Evolutionary conservation across 495 filamentous ascomycete genomes (phyloP).

Genomic region (Daldinia caldariorum): DNA sequence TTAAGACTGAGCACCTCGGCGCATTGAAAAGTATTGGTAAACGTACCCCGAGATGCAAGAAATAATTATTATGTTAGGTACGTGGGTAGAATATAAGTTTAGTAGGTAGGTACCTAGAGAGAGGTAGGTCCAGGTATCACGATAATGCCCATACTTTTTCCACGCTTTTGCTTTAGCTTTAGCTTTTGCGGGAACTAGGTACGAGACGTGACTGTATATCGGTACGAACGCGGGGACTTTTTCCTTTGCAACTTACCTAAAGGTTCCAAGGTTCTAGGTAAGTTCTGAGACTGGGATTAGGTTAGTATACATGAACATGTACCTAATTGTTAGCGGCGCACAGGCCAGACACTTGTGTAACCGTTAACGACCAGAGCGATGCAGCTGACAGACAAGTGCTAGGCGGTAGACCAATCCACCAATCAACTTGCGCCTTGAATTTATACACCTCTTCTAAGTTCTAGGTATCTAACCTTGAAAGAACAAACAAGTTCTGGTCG

Average conservation of each 20-base stretch:
- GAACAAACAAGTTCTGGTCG: background rate
- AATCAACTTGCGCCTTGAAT: conserved; percentile 4
- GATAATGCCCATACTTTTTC: conserved; percentile 8
- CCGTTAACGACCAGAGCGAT: too few relatives aligned
- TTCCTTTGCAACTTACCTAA: conserved; percentile 19
- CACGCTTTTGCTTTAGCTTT: background rate
- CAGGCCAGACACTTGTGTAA: too few relatives aligned
- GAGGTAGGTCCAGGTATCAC: conserved; percentile 12
- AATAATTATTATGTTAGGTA: conserved; percentile 8
- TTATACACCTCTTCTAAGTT: too few relatives aligned
- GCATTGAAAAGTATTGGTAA: conserved; percentile 10
- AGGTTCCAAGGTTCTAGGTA: too few relatives aligned
- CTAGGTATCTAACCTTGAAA: background rate
- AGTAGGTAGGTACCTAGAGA: background rate
- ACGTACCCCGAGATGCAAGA: background rate
- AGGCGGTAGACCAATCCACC: background rate
- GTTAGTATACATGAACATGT: background rate
- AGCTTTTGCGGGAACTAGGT: background rate
- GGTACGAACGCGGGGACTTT: conserved; percentile 28
- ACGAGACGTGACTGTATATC: conserved; percentile 29
- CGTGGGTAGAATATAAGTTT: background rate
- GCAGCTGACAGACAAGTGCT: background rate
- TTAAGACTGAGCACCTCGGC: conserved; percentile 10
- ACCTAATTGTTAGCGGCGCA: background rate
- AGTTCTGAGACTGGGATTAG: conserved; percentile 5